Base-by-base conservation (phyloP, 208 protist genomes). In the Crithidia fasciculata region DNA sequence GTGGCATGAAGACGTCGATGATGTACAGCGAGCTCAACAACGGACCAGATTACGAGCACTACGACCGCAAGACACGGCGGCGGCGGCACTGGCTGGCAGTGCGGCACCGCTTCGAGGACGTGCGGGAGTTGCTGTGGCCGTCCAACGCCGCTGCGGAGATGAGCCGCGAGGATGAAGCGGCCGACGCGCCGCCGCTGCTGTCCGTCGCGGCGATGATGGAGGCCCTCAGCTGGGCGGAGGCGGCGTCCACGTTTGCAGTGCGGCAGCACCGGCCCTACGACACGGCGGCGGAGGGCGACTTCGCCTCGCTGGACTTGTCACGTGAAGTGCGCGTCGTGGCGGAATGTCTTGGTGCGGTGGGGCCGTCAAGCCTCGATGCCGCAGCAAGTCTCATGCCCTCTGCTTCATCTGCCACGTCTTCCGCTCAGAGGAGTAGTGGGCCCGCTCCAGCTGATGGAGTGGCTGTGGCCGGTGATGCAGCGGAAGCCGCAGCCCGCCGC, bases 1-100 rank as follows among this genome's bases (percentile, higher is more conserved):
- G 47, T 53, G 92, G 92, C 13, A 95, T 96, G 89, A 96, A 93
- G 59, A 88, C 76, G 19, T 85, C 83, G 6, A 74, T 84, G 19
- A 87, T 62, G 41, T 86, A 83, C 78, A 68, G 73, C 16, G 92
- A 96, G 60, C 76, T 94, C n/a, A 93, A 95, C 78, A 89, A 62
- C 41, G 92, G 92, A 0, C 92, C 92, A 0, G 92, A 95, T 60
- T 96, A 96, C 76, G 86, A 93, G 62, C 80, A 89, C 55, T 96
- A 89, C 69, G 92, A 96, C 64, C 78, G 92, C 65, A 91, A 91
- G 75, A 47, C 81, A 53, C 86, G 81, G 36, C 83, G 92, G 5
- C 85, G 83, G 9, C 83, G 89, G 3, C 78, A 94, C 77, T 96
- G 92, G 90, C 69, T 96, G 28, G 75, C 92, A 52, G 83, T 96